These are phyloP conservation scores for Blastocladiella britannica DNA, from an alignment of 192 early-diverging fungal species.

Conservation along the genomic window DNA sequence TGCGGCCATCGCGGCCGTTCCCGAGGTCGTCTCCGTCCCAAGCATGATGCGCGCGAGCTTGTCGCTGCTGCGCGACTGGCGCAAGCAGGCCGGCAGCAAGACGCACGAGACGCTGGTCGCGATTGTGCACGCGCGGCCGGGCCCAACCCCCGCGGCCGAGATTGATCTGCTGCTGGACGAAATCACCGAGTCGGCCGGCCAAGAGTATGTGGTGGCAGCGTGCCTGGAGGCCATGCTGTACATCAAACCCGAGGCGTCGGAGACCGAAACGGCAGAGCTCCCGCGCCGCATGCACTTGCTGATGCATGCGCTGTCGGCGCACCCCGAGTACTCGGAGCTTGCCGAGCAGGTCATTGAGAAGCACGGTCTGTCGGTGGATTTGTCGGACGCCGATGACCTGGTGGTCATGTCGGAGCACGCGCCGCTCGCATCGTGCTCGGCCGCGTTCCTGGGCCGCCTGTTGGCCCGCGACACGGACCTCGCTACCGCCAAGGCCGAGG, in stretches of 20 bases:
- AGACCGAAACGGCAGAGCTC: neutral
- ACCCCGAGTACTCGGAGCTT: neutral
- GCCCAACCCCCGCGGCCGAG: neutral
- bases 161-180: no score
- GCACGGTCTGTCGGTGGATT: neutral
- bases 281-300: neutral
- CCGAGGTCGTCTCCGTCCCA: neutral
- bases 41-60: neutral
- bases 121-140: neutral
- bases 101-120: neutral
- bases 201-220: neutral
- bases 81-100: neutral
- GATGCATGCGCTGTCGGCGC: neutral
- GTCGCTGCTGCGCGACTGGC: neutral
- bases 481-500: conserved; percentile 30
- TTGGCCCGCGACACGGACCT: conserved; percentile 24
- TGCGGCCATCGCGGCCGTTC: neutral
- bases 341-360: neutral
- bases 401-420: neutral
- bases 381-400: neutral
- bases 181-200: no score
- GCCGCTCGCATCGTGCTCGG: neutral
- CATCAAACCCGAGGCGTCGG: conserved; percentile 1
- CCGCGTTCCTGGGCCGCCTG: neutral
- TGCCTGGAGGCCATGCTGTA: neutral